phyloP scores from a whole-genome alignment of 345 rosid species.

The Lumnitzera littorea region DNA sequence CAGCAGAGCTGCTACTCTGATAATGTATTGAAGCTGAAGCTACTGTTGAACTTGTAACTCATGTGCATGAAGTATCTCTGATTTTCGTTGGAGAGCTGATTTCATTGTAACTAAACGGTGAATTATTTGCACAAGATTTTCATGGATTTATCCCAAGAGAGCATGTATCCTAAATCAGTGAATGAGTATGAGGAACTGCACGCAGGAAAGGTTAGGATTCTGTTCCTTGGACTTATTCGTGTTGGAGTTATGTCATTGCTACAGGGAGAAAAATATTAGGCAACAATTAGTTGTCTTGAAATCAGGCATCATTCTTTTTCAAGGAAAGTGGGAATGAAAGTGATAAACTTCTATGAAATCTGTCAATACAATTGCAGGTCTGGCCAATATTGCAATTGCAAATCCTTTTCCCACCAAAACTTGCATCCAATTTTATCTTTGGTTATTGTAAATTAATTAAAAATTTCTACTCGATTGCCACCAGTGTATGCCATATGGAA shows the following conservation, averaged over 20 bases:
- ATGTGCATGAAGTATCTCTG: too few relatives aligned
- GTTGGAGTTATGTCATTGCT: conserved; percentile 2
- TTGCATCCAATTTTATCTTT: conserved; percentile 19
- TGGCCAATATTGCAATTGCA: conserved; percentile 26
- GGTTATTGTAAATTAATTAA: conserved; percentile 11
- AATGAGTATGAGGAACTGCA: too few relatives aligned
- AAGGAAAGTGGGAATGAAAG: conserved; percentile 11
- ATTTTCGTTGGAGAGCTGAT: too few relatives aligned
- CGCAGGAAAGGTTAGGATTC: too few relatives aligned
- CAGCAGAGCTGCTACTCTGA: too few relatives aligned
- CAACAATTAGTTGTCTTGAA: neutral
- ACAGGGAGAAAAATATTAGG: neutral
- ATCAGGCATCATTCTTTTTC: conserved; percentile 9
- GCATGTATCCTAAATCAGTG: too few relatives aligned
- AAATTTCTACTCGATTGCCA: conserved; percentile 31
- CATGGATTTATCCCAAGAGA: too few relatives aligned
- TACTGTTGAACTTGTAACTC: too few relatives aligned
- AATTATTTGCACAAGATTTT: too few relatives aligned
- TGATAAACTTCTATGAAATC: conserved; percentile 38
- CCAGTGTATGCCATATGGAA: conserved; percentile 11
- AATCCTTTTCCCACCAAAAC: conserved; percentile 33
- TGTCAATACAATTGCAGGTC: conserved; percentile 28
- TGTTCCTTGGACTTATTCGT: neutral
- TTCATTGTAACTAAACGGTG: too few relatives aligned
- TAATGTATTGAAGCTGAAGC: too few relatives aligned